Conservation (phyloP, 345 rosid genomes). For the Sisymbrium irio region DNA sequence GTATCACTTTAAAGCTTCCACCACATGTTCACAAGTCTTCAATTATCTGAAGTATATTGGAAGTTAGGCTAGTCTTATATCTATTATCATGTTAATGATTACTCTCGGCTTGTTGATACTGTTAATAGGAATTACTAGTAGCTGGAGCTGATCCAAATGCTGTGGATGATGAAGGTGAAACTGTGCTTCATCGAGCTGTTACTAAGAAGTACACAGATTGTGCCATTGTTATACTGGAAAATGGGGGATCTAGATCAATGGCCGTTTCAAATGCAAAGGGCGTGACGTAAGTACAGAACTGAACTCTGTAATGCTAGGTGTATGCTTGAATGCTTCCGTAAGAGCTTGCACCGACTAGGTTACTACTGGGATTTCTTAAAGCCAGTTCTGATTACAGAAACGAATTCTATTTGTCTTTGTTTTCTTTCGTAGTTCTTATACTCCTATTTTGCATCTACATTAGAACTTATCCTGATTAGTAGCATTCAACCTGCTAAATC, state of each 20-base stretch:
- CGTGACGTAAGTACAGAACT: slow-evolving; percentile 61
- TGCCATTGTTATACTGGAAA: slow-evolving; percentile 84
- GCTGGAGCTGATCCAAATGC: slow-evolving; percentile 99
- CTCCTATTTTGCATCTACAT: background rate
- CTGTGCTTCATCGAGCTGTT: slow-evolving; percentile 89
- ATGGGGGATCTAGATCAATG: slow-evolving; percentile 91
- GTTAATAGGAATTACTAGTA: slow-evolving; percentile 75
- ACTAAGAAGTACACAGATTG: slow-evolving; percentile 90
- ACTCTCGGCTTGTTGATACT: slow-evolving; percentile 18
- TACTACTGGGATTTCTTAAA: background rate
- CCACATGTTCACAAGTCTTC: background rate
- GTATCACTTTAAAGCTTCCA: slow-evolving; percentile 9
- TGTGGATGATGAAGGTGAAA: slow-evolving; percentile 96
- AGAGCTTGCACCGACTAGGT: slow-evolving; percentile 3
- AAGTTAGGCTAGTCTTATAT: slow-evolving; percentile 2
- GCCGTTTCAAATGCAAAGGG: slow-evolving; percentile 67
- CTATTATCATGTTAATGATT: background rate
- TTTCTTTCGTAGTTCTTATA: background rate
- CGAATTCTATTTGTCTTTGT: background rate
- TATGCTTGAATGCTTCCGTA: background rate
- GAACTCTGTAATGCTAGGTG: slow-evolving; percentile 6
- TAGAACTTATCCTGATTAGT: slow-evolving; percentile 5
- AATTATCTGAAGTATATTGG: slow-evolving; percentile 3
- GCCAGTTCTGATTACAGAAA: background rate
- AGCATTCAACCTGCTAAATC: background rate